phyloP scores from a whole-genome alignment of 2,329 filamentous ascomycete genomes.

The Scedosporium aurantiacum region DNA sequence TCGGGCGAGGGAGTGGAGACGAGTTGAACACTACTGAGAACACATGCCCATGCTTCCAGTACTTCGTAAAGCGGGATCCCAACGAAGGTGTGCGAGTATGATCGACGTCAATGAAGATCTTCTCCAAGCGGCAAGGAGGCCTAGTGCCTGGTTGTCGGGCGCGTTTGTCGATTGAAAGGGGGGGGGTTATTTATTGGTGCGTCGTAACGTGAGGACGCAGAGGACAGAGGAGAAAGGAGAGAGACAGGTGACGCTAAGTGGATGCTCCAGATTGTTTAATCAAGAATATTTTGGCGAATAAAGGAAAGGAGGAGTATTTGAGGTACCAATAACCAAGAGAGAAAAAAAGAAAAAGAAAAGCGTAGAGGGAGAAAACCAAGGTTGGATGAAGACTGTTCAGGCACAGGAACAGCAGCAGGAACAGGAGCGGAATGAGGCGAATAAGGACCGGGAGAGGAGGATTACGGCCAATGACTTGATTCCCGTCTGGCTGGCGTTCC shows the following conservation, averaged over 20 bases:
- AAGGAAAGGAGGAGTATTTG: background rate
- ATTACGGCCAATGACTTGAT: no score
- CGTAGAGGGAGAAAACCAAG: background rate
- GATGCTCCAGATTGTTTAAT: background rate
- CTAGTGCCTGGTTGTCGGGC: background rate
- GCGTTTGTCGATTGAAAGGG: background rate
- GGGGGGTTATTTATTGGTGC: background rate
- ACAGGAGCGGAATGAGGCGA: no score
- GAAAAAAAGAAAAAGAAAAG: slow-evolving; percentile 9
- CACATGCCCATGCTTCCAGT: background rate
- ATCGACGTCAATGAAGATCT: slow-evolving; percentile 2
- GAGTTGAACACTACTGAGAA: background rate
- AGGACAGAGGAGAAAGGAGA: background rate
- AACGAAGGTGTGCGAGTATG: background rate
- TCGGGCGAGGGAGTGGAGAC: background rate
- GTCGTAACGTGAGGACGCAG: background rate
- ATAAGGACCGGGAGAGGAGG: no score
- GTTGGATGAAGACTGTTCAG: background rate
- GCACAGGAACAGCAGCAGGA: no score
- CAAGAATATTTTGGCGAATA: background rate
- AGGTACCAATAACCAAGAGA: slow-evolving; percentile 6
- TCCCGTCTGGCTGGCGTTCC: no score
- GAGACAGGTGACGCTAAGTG: background rate
- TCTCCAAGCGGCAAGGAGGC: background rate
- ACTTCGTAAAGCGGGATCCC: background rate